Conservation (phyloP, 78 protist genomes). For the Dictyostelium intermedium region DNA sequence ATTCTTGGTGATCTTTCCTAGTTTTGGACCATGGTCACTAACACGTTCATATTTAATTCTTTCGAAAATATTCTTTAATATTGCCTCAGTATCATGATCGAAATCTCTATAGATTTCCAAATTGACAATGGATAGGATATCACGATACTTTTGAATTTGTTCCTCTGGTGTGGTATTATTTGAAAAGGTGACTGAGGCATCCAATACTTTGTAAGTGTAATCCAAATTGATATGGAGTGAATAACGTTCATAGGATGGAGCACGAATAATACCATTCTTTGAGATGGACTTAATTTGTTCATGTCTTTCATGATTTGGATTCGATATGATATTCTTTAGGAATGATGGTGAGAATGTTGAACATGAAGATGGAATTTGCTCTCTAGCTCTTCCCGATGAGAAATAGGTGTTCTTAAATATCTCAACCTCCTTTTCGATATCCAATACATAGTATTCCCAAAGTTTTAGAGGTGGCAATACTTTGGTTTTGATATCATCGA, state of each 20-base stretch:
- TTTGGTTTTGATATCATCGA: neutral
- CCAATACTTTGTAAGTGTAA: conserved; percentile 2
- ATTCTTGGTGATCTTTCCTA: neutral
- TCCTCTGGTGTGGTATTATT: neutral
- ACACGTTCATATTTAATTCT: conserved; percentile 67
- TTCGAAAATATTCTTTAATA: conserved; percentile 37
- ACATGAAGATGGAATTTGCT: neutral
- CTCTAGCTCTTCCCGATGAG: neutral
- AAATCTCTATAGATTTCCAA: conserved; percentile 52
- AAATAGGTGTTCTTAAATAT: conserved; percentile 32
- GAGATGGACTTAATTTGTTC: conserved; percentile 23
- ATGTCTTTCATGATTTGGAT: neutral
- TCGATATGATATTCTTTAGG: conserved; percentile 11
- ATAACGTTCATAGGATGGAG: conserved; percentile 22
- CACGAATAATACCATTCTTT: conserved; percentile 39
- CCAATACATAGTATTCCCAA: conserved; percentile 92
- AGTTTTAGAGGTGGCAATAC: conserved; percentile 59
- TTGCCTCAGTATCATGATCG: conserved; percentile 60
- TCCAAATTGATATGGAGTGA: conserved; percentile 28
- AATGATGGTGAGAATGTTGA: conserved; percentile 34
- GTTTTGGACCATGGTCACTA: conserved; percentile 50
- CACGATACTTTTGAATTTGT: conserved; percentile 54
- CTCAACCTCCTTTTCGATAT: conserved; percentile 75
- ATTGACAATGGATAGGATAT: conserved; percentile 23
- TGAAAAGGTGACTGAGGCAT: neutral